Evolutionary conservation across 148 eudicot genomes (phyloP), one percentile per base, ranked within the genome.

Genomic region (Rhododendron simsii): DNA sequence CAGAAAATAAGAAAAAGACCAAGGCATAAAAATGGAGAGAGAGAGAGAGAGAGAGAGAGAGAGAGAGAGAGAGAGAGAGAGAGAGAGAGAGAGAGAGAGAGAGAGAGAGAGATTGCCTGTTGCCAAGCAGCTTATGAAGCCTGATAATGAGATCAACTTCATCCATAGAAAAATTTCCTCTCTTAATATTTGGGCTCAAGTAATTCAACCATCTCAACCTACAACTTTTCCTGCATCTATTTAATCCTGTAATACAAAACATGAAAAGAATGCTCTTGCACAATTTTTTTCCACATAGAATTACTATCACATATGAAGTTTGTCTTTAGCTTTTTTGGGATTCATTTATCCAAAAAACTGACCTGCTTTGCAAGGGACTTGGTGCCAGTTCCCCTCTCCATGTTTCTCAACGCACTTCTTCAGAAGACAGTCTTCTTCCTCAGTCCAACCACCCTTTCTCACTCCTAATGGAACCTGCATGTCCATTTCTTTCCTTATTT

Each of bases 401-500:
- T 51, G n/a, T 12, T 81, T 28, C 39, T 26, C 65, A 15, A 81
- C 35, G 83, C 83, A 81, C 65, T 53, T 81, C 65, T 20, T 81
- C 3, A 81, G 83, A 51, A 81, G 83, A 53, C 0, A 5, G 11
- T 81, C 83, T 81, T 81, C 93, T 84, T 92, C 92, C 6, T 80
- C 86, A 18, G 91, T 89, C 92, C 93, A 92, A 45, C 82, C 69
- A 55, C 92, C 93, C 84, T 90, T 86, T 74, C 86, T 88, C 76
- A 90, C 78, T 63, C 83, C 86, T 7, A 78, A 35, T 33, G 80
- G 28, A 26, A 23, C 77, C 45, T 41, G 45, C 11, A 63, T 50
- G 20, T 69, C 75, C 75, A 69, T 69, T 28, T 11, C 16, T 18
- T 18, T 55, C 61, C 61, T 16, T 55, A 4, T 18, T 3, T 16